phyloP scores from a whole-genome alignment of 2,329 filamentous ascomycete species.

The Trichoderma sp. region DNA sequence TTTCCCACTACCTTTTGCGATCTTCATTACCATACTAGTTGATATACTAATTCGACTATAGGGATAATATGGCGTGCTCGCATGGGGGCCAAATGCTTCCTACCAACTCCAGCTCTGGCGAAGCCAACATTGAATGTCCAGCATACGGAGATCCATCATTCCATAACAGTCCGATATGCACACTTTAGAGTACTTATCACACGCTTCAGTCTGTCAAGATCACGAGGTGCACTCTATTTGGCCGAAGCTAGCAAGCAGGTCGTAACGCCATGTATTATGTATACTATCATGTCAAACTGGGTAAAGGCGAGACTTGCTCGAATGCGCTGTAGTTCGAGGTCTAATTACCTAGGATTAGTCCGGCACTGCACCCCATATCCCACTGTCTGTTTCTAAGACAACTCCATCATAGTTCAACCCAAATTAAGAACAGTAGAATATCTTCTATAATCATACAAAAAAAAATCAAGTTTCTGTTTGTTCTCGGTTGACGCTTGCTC shows the following conservation, averaged over 20 bases:
- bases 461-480: not conserved
- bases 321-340: not conserved
- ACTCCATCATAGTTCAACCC: not conserved
- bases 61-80: not conserved
- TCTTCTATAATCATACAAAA: not conserved
- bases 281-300: not conserved
- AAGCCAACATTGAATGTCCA: not conserved
- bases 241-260: not conserved
- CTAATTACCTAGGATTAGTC: not conserved
- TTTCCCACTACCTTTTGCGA: not conserved
- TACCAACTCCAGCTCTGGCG: not conserved
- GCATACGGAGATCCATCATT: not conserved
- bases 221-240: not conserved
- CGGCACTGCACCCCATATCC: not conserved
- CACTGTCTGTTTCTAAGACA: not conserved
- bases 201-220: not conserved
- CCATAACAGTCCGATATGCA: not conserved
- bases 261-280: not conserved
- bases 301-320: not conserved
- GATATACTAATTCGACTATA: not conserved
- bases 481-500: conserved; percentile 46
- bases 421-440: not conserved
- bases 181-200: not conserved
- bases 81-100: not conserved
- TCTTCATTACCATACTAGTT: not conserved